Evolutionary conservation across 805 yeast genomes (phyloP).

Genomic region (Spencermartinsiella europaea): DNA sequence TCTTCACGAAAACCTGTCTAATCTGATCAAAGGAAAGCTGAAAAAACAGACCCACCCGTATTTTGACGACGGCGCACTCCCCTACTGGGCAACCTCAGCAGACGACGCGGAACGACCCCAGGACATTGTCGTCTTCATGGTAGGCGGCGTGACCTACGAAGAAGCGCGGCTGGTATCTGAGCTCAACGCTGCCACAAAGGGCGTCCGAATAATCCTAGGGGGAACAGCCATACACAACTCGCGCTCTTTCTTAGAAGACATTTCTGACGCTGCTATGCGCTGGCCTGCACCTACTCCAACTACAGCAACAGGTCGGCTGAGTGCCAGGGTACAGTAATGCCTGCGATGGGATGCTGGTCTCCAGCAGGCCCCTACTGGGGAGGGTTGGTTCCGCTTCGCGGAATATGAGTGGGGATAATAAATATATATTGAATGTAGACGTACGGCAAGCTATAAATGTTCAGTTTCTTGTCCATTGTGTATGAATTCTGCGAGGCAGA

Average conservation of each 20-base stretch:
- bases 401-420: too few species aligned
- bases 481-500: too few species aligned
- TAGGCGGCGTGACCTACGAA: constrained; percentile 91
- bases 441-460: too few species aligned
- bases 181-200: constrained; percentile 47
- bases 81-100: constrained; percentile 19
- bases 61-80: constrained; percentile 32
- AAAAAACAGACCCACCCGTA: constrained; percentile 40
- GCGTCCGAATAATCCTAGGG: constrained; percentile 71
- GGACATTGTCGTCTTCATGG: constrained; percentile 37
- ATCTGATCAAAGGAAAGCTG: constrained; percentile 40
- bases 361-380: too few species aligned
- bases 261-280: constrained; percentile 35
- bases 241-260: constrained; percentile 34
- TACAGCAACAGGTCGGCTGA: constrained; percentile 10
- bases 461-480: too few species aligned
- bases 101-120: constrained; percentile 26
- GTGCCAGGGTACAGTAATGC: constrained; percentile 1
- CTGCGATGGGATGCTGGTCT: too few species aligned
- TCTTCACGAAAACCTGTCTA: constrained; percentile 45
- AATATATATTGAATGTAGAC: too few species aligned
- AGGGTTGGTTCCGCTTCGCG: too few species aligned
- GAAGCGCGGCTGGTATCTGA: constrained; percentile 82
- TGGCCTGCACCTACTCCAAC: constrained; percentile 29
- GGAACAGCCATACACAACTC: constrained; percentile 61